Evolutionary conservation across 306 rosid genomes (phyloP).

Genomic region (Malus domestica): DNA sequence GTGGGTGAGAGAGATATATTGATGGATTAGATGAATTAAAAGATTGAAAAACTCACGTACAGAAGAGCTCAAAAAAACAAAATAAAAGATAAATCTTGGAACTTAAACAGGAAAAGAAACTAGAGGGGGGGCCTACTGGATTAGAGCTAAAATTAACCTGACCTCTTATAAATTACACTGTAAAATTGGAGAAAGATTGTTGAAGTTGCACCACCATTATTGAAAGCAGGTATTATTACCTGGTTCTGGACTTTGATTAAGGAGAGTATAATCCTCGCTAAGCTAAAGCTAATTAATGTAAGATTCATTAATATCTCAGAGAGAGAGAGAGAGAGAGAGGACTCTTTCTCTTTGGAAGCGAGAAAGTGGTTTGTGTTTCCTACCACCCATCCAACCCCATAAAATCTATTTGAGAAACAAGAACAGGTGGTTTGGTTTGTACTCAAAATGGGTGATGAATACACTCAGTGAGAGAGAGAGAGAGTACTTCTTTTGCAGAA

Average conservation of each 20-base stretch:
- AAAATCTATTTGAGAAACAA: slow-evolving; percentile 26
- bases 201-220: slow-evolving; percentile 33
- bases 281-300: background rate
- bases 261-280: background rate
- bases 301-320: background rate
- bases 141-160: slow-evolving; percentile 11
- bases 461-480: background rate
- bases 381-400: slow-evolving; percentile 56
- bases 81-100: background rate
- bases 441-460: slow-evolving; percentile 36
- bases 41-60: background rate
- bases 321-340: background rate
- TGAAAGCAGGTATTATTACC: background rate
- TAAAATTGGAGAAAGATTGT: slow-evolving; percentile 23
- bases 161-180: slow-evolving; percentile 20
- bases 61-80: background rate
- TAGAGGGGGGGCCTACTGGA: slow-evolving; percentile 28
- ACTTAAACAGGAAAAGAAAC: slow-evolving; percentile 6
- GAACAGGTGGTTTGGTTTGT: slow-evolving; percentile 32
- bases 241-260: slow-evolving; percentile 22
- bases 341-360: background rate
- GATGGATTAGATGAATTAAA: background rate
- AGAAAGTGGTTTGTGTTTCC: slow-evolving; percentile 50
- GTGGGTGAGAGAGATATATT: slow-evolving; percentile 10
- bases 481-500: slow-evolving; percentile 30